Conservation (phyloP, 768 basidiomycete species). For the Hemileccinum impolitum region DNA sequence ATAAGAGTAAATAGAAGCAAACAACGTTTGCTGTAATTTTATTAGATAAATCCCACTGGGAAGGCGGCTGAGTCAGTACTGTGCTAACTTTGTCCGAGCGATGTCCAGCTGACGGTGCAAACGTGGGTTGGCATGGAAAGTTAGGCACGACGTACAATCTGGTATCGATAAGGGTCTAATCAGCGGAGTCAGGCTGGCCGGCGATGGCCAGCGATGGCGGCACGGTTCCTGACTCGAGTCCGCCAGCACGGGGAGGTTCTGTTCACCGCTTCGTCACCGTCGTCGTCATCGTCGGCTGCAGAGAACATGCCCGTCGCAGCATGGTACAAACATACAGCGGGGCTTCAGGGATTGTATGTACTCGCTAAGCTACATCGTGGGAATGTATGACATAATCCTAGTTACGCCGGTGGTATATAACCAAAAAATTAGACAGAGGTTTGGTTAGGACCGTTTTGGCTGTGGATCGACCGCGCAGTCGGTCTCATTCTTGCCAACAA, state of each 20-base stretch:
- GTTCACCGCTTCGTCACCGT: too few species aligned
- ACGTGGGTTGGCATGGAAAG: constrained; percentile 1
- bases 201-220: constrained; percentile 22
- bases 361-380: constrained; percentile 15
- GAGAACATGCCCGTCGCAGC: background rate
- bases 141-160: background rate
- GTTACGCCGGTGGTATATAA: constrained; percentile 20
- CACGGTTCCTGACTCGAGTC: constrained; percentile 11
- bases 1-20: constrained; percentile 21
- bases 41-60: too few species aligned
- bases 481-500: constrained; percentile 39
- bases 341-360: too few species aligned
- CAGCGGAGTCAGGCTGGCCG: constrained; percentile 14
- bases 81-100: constrained; percentile 12
- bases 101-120: background rate
- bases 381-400: constrained; percentile 26
- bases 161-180: constrained; percentile 14
- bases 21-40: background rate
- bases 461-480: constrained; percentile 47
- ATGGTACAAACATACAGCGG: too few species aligned
- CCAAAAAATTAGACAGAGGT: constrained; percentile 16
- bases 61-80: constrained; percentile 4
- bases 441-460: constrained; percentile 31
- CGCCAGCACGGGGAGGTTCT: too few species aligned
- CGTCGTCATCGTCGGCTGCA: constrained; percentile 9